phyloP scores from a whole-genome alignment of 306 rosid species.

The Malus sieversii region DNA sequence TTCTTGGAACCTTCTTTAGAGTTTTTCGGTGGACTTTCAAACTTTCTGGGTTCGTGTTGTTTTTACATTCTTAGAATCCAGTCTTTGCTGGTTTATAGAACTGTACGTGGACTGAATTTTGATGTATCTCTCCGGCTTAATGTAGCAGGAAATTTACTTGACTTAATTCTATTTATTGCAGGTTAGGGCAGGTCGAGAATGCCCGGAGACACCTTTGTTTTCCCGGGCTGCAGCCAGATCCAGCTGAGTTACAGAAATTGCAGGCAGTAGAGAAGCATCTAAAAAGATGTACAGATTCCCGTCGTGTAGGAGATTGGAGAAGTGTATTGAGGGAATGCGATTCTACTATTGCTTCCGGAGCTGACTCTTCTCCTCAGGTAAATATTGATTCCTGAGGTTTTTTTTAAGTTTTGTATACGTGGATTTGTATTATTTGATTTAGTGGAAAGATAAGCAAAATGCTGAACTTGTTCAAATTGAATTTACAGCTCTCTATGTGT shows the following conservation, averaged over 20 bases:
- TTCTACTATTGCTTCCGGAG: conserved; percentile 62
- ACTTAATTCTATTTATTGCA: conserved; percentile 22
- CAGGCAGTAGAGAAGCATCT: conserved; percentile 70
- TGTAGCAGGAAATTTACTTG: not conserved
- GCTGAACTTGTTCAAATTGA: conserved; percentile 63
- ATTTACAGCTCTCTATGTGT: conserved; percentile 92
- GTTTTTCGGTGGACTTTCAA: not conserved
- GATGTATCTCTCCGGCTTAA: not conserved
- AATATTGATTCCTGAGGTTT: not conserved
- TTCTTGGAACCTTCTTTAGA: not conserved
- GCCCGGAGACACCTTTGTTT: conserved; percentile 58
- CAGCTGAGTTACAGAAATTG: conserved; percentile 54
- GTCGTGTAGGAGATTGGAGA: conserved; percentile 76
- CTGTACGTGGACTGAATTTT: not conserved
- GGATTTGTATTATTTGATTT: not conserved
- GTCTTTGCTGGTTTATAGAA: not conserved
- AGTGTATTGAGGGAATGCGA: conserved; percentile 66
- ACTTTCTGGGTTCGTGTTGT: not conserved
- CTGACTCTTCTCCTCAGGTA: conserved; percentile 79
- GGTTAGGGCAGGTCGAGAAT: conserved; percentile 88
- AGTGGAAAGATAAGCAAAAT: conserved; percentile 1
- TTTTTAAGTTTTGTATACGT: not conserved
- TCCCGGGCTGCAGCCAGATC: conserved; percentile 50
- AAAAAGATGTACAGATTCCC: conserved; percentile 59
- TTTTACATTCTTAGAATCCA: not conserved